Percentiles rank a stretch among this genome's conserved stretches.
Conservation (phyloP, 345 rosid genomes). For the Alliaria petiolata region DNA sequence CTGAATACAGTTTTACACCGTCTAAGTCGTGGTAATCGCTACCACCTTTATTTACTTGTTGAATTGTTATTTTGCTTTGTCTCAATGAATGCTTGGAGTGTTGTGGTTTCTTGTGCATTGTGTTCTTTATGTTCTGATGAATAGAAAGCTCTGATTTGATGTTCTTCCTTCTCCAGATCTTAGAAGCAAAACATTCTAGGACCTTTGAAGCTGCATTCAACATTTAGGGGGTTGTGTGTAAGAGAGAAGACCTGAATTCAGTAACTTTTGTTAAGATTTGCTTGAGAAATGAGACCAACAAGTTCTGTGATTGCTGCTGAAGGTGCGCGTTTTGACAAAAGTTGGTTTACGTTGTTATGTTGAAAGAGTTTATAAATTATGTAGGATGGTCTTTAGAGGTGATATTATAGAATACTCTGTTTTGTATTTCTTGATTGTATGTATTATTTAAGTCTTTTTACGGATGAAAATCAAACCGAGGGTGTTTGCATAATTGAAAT, state of each 20-base stretch:
- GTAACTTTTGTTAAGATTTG: not conserved
- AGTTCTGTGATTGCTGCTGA: not conserved
- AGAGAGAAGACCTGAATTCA: not conserved
- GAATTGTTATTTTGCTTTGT: not conserved
- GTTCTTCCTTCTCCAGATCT: not conserved
- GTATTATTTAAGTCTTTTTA: not conserved
- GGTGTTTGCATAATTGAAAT: not conserved
- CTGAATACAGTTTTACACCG: not conserved
- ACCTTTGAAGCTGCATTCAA: not conserved
- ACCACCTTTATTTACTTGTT: slow-evolving; percentile 1
- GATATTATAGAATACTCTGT: not conserved
- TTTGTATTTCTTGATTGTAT: not conserved
- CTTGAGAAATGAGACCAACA: not conserved
- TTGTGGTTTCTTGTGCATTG: slow-evolving; percentile 6
- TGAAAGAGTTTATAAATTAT: not conserved
- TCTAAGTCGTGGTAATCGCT: slow-evolving; percentile 6
- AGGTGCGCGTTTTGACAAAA: not conserved
- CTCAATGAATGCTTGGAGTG: not conserved
- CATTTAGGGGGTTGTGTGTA: not conserved
- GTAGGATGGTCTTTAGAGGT: not conserved
- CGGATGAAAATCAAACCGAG: not conserved
- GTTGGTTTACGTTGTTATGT: not conserved
- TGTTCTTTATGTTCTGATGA: not conserved
- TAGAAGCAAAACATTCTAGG: not conserved
- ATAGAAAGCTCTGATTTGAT: slow-evolving; percentile 1